Evolutionary conservation across 306 rosid species (phyloP).

Genomic region (Fragaria vesca): DNA sequence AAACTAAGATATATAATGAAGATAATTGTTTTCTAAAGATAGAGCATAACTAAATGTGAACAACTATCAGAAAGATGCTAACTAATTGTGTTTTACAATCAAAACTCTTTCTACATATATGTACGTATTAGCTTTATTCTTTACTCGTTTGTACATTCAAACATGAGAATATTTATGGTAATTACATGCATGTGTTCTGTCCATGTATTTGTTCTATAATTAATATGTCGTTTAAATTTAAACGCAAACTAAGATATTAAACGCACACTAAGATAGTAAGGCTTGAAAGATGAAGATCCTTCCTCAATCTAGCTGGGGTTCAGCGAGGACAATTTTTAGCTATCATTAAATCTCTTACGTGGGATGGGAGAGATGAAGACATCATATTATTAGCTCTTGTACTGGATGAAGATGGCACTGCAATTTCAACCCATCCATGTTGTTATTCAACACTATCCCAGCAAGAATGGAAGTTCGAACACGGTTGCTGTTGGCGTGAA

Average conservation of each 20-base stretch:
- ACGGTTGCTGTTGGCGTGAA: slow-evolving; percentile 39
- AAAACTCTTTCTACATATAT: too few relatives aligned
- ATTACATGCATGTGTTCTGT: background rate
- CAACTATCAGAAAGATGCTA: too few relatives aligned
- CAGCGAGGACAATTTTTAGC: background rate
- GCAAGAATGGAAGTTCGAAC: slow-evolving; percentile 23
- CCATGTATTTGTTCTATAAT: background rate
- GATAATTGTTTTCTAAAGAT: too few relatives aligned
- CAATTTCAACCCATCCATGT: background rate
- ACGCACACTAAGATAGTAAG: background rate
- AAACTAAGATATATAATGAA: too few relatives aligned
- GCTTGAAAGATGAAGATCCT: background rate
- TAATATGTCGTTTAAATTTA: background rate
- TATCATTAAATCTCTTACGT: background rate
- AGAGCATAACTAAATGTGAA: too few relatives aligned
- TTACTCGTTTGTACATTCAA: background rate
- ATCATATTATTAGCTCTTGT: background rate
- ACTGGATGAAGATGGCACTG: background rate
- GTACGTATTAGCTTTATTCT: background rate
- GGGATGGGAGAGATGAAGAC: slow-evolving; percentile 9
- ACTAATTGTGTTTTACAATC: too few relatives aligned
- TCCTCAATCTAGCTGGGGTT: background rate
- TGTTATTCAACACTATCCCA: background rate
- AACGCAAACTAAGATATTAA: background rate
- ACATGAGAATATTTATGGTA: background rate